Evolutionary conservation across 768 basidiomycete genomes (phyloP).

Genomic region (Phanerodontia chrysosporium): DNA sequence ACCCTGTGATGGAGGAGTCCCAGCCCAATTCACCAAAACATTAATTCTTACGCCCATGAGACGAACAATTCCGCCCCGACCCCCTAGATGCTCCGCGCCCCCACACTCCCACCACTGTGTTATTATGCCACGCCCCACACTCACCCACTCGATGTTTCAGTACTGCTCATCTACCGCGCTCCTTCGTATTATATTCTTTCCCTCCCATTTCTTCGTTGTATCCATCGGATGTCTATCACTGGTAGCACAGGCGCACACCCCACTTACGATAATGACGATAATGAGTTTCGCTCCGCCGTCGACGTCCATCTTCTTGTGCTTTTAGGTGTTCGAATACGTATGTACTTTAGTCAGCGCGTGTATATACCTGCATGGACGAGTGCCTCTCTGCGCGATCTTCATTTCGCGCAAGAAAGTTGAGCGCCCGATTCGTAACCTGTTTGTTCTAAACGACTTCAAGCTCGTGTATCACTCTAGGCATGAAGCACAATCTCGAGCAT

Average conservation of each 20-base stretch:
- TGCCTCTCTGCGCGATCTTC: too few relatives aligned
- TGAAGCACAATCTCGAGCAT: too few relatives aligned
- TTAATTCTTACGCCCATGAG: not conserved
- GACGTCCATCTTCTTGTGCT: not conserved
- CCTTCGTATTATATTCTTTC: not conserved
- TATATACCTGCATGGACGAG: too few relatives aligned
- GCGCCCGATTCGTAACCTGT: too few relatives aligned
- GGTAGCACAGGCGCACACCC: not conserved
- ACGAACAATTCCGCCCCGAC: not conserved
- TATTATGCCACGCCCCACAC: not conserved
- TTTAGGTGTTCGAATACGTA: constrained; percentile 2
- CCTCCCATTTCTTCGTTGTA: constrained; percentile 1
- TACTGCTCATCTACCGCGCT: constrained; percentile 12
- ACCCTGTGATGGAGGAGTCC: not conserved
- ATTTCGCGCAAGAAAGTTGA: too few relatives aligned
- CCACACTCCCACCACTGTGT: not conserved
- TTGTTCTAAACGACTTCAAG: too few relatives aligned
- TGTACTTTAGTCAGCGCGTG: constrained; percentile 8
- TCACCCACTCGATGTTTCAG: not conserved
- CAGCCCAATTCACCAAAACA: constrained; percentile 1
- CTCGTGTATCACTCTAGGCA: too few relatives aligned
- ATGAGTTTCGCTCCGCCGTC: constrained; percentile 6
- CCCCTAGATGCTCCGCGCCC: not conserved
- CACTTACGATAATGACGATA: constrained; percentile 14
- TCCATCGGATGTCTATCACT: constrained; percentile 5